Base-by-base conservation (phyloP, 2,329 filamentous ascomycete species). In the Gaeumannomyces tritici region DNA sequence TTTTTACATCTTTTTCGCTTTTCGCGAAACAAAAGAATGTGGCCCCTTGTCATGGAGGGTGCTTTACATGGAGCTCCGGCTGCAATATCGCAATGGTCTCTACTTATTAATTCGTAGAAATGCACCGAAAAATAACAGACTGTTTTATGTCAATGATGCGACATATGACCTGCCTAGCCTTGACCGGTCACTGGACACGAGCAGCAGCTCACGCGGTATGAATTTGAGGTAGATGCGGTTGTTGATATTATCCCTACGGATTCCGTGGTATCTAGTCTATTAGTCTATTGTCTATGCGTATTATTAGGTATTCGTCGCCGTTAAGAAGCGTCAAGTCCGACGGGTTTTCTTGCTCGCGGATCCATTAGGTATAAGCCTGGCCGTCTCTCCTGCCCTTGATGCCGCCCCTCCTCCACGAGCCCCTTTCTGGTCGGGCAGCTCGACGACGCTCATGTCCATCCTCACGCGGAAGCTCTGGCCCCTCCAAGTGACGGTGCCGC, bases 401-500 rank as follows among this genome's bases (percentile, higher is more conserved):
- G 26, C 57, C 31, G 15, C 27, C 33, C n/a, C 35, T 24, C 3
- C 55, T 58, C 55, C 12, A 61, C 62, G 27, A 58, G 28, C 55
- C 15, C 28, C n/a, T 24, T 24, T 31, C 57, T 8, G 24, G 35
- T 31, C n/a, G 62, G 73, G 70, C 35, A 79, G 68, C 28, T 80
- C 78, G 6, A 80, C 77, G 1, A 96, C 93, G 60, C 87, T 90
- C 81, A 93, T 93, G 72, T 98, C 90, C 67, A 91, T 81, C 1
- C 88, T 85, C 1, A 98, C 93, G 69, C 83, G 84, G 72, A 98
- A 98, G 31, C 79, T 83, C 69, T 87, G 88, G 0, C 93, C 93
- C 62, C 95, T 80, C 96, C 95, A 99, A 61, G 84, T 84, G 0
- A 99, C 91, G 0, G 87, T 93, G 1, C 89, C 86, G 0, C 95